phyloP scores from a whole-genome alignment of 495 filamentous ascomycete species.

The Hypomontagnella monticulosa region DNA sequence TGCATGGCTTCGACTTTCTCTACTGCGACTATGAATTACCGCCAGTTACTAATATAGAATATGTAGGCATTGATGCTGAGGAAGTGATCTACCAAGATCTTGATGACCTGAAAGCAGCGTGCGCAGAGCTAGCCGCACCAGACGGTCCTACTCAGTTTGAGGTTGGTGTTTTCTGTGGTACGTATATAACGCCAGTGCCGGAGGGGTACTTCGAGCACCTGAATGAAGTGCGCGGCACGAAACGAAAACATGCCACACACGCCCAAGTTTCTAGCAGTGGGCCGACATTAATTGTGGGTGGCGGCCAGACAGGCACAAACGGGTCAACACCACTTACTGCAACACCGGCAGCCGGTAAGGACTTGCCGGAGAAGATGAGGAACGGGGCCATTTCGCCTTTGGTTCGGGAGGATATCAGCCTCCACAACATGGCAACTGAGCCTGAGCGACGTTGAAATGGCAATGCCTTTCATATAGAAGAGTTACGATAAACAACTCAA shows the following conservation, averaged over 20 bases:
- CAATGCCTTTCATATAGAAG: background rate
- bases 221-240: constrained; percentile 56
- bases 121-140: constrained; percentile 72
- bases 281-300: constrained; percentile 16
- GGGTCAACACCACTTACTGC: constrained; percentile 9
- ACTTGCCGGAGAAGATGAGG: constrained; percentile 4
- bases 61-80: constrained; percentile 84
- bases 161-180: constrained; percentile 95
- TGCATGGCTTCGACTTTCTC: background rate
- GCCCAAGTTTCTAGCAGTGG: constrained; percentile 31
- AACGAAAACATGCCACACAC: constrained; percentile 29
- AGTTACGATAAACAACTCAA: background rate
- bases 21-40: too few species aligned
- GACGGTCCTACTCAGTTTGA: constrained; percentile 73
- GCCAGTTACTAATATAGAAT: constrained; percentile 36
- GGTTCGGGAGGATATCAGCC: constrained; percentile 34
- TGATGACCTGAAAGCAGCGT: constrained; percentile 83
- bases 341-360: constrained; percentile 14
- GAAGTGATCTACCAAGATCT: constrained; percentile 89
- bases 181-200: constrained; percentile 84
- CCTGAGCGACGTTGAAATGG: constrained; percentile 30
- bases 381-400: constrained; percentile 24
- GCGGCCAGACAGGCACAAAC: constrained; percentile 15
- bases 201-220: constrained; percentile 89
- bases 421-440: constrained; percentile 36